These are phyloP conservation scores for Psilocybe azurescens DNA, from an alignment of 768 basidiomycete genomes.

Conservation along the genomic window DNA sequence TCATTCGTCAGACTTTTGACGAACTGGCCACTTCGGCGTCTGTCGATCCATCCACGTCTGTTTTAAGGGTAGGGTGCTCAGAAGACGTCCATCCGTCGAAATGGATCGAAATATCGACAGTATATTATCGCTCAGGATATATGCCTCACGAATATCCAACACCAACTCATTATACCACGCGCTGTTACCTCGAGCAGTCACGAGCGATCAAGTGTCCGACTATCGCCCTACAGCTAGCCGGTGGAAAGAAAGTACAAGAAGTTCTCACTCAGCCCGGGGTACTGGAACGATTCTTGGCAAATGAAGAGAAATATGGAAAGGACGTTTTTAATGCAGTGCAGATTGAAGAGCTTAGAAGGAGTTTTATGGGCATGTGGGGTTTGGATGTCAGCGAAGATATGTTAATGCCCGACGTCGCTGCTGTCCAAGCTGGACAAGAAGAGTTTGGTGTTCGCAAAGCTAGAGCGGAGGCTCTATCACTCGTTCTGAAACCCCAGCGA, in stretches of 20 bases:
- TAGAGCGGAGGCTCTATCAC: conserved; percentile 47
- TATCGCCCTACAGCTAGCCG: conserved; percentile 91
- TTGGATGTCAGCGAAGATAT: conserved; percentile 57
- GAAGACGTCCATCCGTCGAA: conserved; percentile 35
- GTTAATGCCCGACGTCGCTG: conserved; percentile 34
- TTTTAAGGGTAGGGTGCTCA: conserved; percentile 46
- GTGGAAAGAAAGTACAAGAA: conserved; percentile 95
- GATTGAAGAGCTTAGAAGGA: conserved; percentile 63
- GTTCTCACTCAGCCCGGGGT: conserved; percentile 76
- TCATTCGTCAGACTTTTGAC: conserved; percentile 77
- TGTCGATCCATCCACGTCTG: conserved; percentile 50
- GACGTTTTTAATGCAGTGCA: conserved; percentile 40
- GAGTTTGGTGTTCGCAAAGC: conserved; percentile 57
- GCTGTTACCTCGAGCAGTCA: conserved; percentile 80
- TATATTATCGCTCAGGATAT: conserved; percentile 94
- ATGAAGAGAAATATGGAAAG: conserved; percentile 40
- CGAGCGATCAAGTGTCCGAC: conserved; percentile 92
- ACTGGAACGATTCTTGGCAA: conserved; percentile 72
- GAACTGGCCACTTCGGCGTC: conserved; percentile 65
- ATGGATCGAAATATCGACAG: conserved; percentile 75
- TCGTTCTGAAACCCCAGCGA: conserved; percentile 96
- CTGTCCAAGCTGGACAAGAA: conserved; percentile 34
- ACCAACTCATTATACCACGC: conserved; percentile 66
- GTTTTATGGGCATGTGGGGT: conserved; percentile 92
- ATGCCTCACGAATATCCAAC: conserved; percentile 81